Base-by-base conservation (phyloP, 495 filamentous ascomycete genomes). In the Annulohypoxylon stygium region DNA sequence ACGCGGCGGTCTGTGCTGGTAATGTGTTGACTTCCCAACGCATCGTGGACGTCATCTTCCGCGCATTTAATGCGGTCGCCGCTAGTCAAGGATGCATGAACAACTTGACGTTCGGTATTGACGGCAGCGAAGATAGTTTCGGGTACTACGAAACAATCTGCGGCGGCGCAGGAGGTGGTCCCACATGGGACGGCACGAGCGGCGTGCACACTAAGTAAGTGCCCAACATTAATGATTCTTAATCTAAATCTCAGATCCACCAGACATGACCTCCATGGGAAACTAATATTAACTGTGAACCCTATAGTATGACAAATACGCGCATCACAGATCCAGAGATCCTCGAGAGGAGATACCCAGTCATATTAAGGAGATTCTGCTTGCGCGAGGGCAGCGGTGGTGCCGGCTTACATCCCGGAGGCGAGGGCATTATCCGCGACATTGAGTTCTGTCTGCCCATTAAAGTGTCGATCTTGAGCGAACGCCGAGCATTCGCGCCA, bases 251-350 rank as follows among this genome's bases (percentile, higher is more conserved):
- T n/a, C n/a, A n/a, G n/a, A n/a, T n/a, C n/a, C n/a, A n/a, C 18
- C 6, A 23, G 20, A 23, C 20, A 23, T 23, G 1, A 23, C 20
- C 0, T 48, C 18, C n/a, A 48, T 2, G 18, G 4, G 12, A 12
- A 7, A 5, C n/a, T 4, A 23, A 2, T 50, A 1, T 20, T 50
- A 11, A 50, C 8, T 25, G 0, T 2, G 6, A 25, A 9, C 8
- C 2, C 0, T 25, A 2, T 25, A 20, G 47, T 81, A 98, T 97
- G 94, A 99, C 96, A 11, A 99, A 99, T 78, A 99, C 96, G 4
- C 89, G 96, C 1, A 99, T 98, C 77, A 99, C 95, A 1, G 96
- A 99, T 81, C 86, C 93, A 0, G 95, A 99, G 74, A 90, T 97
- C 23, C 93, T 99, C 73, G 95, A 99, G 80, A 86, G 94, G 1